Evolutionary conservation across 345 rosid genomes (phyloP).

Genomic region (Punica granatum): DNA sequence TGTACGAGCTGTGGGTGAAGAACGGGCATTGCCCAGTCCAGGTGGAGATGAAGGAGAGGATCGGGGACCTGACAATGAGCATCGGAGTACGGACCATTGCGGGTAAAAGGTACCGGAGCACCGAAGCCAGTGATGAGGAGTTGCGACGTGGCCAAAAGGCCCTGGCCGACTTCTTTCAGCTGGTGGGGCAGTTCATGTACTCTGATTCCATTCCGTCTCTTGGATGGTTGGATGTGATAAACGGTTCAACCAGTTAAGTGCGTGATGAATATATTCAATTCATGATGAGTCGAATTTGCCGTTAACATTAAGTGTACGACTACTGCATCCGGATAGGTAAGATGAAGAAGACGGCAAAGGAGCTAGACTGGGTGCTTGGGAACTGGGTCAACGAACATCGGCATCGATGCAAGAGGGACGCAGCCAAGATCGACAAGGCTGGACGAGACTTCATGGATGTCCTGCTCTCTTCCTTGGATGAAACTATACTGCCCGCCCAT

Average conservation of each 20-base stretch:
- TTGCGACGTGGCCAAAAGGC: slow-evolving; percentile 6
- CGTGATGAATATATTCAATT: too few species aligned
- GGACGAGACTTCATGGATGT: slow-evolving; percentile 34
- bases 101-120: slow-evolving; percentile 18
- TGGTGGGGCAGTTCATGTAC: slow-evolving; percentile 21
- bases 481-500: slow-evolving; percentile 4
- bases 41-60: slow-evolving; percentile 33
- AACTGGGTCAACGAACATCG: slow-evolving; percentile 41
- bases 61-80: slow-evolving; percentile 22
- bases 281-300: too few species aligned
- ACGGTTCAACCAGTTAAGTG: not conserved
- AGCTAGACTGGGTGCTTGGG: slow-evolving; percentile 20
- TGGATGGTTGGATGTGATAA: slow-evolving; percentile 29
- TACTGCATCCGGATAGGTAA: slow-evolving; percentile 3
- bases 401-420: not conserved
- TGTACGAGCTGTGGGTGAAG: slow-evolving; percentile 9
- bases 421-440: slow-evolving; percentile 3
- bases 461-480: slow-evolving; percentile 23
- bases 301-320: not conserved
- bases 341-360: slow-evolving; percentile 33
- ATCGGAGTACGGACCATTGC: slow-evolving; percentile 20
- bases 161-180: slow-evolving; percentile 11
- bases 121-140: slow-evolving; percentile 6
- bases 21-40: not conserved
- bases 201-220: slow-evolving; percentile 33